Base-by-base conservation (phyloP, 208 protist species). In the Leishmania martiniquensis region DNA sequence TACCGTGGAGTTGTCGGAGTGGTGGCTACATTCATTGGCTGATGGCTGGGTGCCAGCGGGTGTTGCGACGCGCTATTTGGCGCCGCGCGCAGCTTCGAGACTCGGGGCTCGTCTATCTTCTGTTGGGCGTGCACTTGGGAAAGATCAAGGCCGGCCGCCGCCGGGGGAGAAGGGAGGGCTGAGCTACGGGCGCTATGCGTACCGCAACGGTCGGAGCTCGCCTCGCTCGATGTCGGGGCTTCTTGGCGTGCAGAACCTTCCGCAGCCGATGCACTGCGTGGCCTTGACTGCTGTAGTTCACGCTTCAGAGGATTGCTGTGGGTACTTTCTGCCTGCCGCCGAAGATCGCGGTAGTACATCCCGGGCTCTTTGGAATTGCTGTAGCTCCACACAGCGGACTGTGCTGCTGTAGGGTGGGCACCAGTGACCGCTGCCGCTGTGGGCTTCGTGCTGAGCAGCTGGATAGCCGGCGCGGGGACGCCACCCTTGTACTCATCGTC, bases 1-100 rank as follows among this genome's bases (percentile, higher is more conserved):
- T 85, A 83, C 63, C 78, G 69, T 49, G 70, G 77, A 4, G 59
- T 57, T 25, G 78, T 73, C 39, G 76, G 75, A 9, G 69, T 25
- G 2, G 29, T 44, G 29, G 69, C 73, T 10, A 70, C 6, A 12
- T 49, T 52, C 29, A 55, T 29, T 0, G 37, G 9, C 75, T 76
- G 72, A 17, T 20, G 51, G 20, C 52, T 66, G 15, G 20, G 17
- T 7, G 32, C 68, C 4, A 39, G 51, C 2, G 74, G 62, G 25
- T 42, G 72, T 49, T 60, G 59, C n/a, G 72, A 65, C 22, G 71
- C 49, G 10, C n/a, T 47, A 1, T 2, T 34, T 34, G 65, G 52
- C 22, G 17, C 22, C 32, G 25, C 78, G 20, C 5, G 63, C 54
- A 54, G 55, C 25, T 45, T 74, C 20, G 73, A 73, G 0, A 54